Conservation (phyloP, 2,329 filamentous ascomycete species). For the Alternaria novae-zelandiae region DNA sequence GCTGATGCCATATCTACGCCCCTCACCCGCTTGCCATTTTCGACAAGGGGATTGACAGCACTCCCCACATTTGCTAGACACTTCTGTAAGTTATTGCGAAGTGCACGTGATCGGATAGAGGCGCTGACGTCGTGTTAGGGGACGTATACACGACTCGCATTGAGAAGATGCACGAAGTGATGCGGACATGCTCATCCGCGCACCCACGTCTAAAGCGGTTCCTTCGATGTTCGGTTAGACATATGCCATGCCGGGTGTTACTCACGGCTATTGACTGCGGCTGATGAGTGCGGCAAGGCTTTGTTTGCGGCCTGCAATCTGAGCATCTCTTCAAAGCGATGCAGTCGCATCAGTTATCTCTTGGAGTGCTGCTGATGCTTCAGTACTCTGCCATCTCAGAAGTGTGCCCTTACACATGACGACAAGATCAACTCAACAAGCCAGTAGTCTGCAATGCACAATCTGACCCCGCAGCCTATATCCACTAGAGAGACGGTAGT, state of each 20-base stretch:
- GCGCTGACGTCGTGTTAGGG: not conserved
- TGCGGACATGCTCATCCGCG: not conserved
- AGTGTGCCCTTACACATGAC: not conserved
- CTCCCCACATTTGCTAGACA: conserved; percentile 20
- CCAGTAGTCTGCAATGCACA: not conserved
- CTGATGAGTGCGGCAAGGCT: not conserved
- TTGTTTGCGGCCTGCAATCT: not conserved
- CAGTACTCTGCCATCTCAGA: not conserved
- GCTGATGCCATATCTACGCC: conserved; percentile 20
- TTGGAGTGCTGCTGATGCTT: not conserved
- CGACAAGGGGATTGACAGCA: conserved; percentile 7
- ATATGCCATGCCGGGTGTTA: not conserved
- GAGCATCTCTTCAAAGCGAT: not conserved
- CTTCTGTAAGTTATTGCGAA: conserved; percentile 30
- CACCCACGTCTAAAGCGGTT: not conserved
- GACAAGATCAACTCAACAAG: not conserved
- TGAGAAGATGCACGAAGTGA: not conserved
- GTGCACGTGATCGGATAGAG: conserved; percentile 24
- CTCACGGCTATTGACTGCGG: not conserved
- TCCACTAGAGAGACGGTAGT: not conserved
- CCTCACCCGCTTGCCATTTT: conserved; percentile 18
- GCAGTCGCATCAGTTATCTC: not conserved
- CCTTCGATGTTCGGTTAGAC: not conserved
- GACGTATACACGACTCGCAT: not conserved
- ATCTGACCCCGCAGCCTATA: not conserved